Evolutionary conservation across 2,329 filamentous ascomycete species (phyloP), one percentile per base, ranked within the genome.

Genomic region (Ceratocystis variospora): DNA sequence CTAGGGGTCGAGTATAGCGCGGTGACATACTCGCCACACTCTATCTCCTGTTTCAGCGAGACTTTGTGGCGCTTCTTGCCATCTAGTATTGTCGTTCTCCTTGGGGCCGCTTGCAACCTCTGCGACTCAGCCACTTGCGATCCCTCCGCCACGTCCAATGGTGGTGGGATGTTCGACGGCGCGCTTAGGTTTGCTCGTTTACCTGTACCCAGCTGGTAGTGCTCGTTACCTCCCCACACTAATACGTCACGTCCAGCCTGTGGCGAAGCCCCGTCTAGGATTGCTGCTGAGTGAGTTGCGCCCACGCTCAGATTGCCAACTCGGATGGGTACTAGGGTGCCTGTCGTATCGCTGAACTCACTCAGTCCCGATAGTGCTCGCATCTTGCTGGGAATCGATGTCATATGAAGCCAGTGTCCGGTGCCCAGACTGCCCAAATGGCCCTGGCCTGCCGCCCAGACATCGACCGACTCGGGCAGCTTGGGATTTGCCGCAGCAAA

Each of bases 171-270:
- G 73, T 96, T 93, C 1, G 81, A 80, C 0, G 94, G 94, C 12
- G 81, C 80, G 64, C 84, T 83, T 8, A 88, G 73, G 72, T 97
- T 97, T 72, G 84, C 94, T 69, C 93, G 79, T 79, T 88, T 95
- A 33, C 94, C 92, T 0, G 88, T 96, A 12, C 94, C 94, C 31
- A 99, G 83, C 76, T 99, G 94, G 75, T 88, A 96, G 73, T 87
- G 84, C 77, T 97, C 92, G 72, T 97, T 99, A 64, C 90, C 90
- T 69, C 94, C 94, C 90, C 92, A 99, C 79, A 90, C 95, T 1
- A 97, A 75, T 37, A 92, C 86, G 73, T 97, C 94, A 3, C 88
- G 85, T 62, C 94, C 94, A 64, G 85, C 48, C 17, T 57, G 48
- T 6, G 44, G 37, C 0, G 89, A 89, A 37, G 88, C 83, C 73